These are phyloP conservation scores for Quercus tomentella DNA, from an alignment of 331 rosid genomes.

Conservation along the genomic window DNA sequence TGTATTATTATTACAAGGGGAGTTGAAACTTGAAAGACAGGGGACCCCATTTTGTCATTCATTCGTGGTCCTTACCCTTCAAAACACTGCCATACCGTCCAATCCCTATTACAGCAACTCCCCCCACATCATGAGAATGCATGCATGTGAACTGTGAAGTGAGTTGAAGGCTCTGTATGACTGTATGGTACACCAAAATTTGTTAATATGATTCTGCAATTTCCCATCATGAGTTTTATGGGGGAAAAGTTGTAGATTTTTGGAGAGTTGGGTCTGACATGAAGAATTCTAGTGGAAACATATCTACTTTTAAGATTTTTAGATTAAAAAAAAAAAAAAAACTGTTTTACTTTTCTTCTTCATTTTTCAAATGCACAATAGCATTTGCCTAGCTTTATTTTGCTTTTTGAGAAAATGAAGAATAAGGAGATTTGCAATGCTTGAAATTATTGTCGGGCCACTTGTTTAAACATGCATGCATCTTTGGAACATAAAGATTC, in stretches of 20 bases:
- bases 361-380: too few relatives aligned
- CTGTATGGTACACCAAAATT: too few relatives aligned
- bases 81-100: not conserved
- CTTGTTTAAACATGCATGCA: too few relatives aligned
- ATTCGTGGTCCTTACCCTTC: not conserved
- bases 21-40: not conserved
- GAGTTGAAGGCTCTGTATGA: too few relatives aligned
- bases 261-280: not conserved
- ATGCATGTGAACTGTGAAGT: not conserved
- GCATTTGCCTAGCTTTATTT: not conserved
- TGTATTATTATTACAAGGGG: not conserved
- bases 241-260: not conserved
- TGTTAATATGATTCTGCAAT: too few relatives aligned
- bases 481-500: too few relatives aligned
- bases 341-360: too few relatives aligned
- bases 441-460: too few relatives aligned
- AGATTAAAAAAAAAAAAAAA: too few relatives aligned
- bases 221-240: too few relatives aligned
- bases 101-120: not conserved
- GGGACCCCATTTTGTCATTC: not conserved
- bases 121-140: not conserved
- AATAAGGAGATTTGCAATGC: too few relatives aligned
- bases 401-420: not conserved
- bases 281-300: not conserved
- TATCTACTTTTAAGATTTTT: not conserved